phyloP scores from a whole-genome alignment of 2,329 filamentous ascomycete species.

The Incumbomyces delicatus region DNA sequence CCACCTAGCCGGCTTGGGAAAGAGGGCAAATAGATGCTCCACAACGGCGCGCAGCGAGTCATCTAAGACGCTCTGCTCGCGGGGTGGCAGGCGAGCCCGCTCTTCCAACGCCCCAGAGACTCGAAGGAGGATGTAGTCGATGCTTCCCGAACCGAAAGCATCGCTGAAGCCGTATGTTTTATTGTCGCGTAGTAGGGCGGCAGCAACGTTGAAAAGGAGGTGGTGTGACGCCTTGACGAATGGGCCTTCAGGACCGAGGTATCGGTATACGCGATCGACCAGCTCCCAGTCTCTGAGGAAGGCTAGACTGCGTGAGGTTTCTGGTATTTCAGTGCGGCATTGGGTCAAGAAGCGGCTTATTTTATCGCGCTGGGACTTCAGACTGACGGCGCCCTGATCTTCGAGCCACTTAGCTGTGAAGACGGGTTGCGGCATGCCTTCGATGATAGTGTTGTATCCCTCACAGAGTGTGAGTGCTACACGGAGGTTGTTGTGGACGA shows the following conservation, averaged over 20 bases:
- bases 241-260: not conserved
- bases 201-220: slow-evolving; percentile 7
- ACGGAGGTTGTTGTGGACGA: not conserved
- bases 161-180: slow-evolving; percentile 9
- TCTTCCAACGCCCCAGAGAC: not conserved
- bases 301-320: not conserved
- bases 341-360: not conserved
- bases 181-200: slow-evolving; percentile 6
- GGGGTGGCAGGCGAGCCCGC: not conserved
- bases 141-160: not conserved
- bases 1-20: not conserved
- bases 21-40: slow-evolving; percentile 1
- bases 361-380: not conserved
- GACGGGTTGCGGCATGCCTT: no score
- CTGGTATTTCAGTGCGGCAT: not conserved
- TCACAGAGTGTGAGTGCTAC: not conserved
- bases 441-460: not conserved
- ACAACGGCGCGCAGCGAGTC: not conserved
- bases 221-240: not conserved
- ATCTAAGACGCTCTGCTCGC: not conserved
- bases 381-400: not conserved
- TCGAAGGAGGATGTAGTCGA: slow-evolving; percentile 6
- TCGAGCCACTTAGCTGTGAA: no score
- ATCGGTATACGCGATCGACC: not conserved
- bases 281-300: not conserved